These are phyloP conservation scores for Thraustochytrium sp. DNA, from an alignment of 352 stramenopile species.

Conservation along the genomic window DNA sequence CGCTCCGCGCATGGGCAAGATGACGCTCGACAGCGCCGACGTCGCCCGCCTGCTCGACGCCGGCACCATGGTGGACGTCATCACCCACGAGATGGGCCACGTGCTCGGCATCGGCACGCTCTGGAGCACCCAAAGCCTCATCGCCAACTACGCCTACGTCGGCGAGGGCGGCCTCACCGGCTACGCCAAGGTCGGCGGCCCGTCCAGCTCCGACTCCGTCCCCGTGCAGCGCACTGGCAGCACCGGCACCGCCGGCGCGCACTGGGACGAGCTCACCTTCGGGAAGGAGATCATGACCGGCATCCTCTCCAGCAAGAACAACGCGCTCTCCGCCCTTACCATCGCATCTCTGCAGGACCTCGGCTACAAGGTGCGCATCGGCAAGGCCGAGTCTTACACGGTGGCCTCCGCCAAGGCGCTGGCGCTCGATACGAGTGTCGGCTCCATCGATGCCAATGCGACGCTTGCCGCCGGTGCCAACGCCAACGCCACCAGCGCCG, in stretches of 20 bases:
- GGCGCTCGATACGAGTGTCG: too few species aligned
- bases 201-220: not conserved
- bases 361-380: not conserved
- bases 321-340: not conserved
- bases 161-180: not conserved
- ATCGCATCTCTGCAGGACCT: not conserved
- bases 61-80: not conserved
- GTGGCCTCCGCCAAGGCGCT: not conserved
- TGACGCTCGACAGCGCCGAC: not conserved
- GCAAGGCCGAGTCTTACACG: not conserved
- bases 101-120: conserved; percentile 10
- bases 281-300: conserved; percentile 37
- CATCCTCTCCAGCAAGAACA: not conserved
- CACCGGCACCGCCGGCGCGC: not conserved
- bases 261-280: conserved; percentile 8
- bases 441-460: too few species aligned
- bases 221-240: not conserved
- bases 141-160: not conserved
- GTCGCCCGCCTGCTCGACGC: not conserved
- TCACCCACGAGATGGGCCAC: conserved; percentile 35
- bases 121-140: not conserved
- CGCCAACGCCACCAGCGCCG: too few species aligned
- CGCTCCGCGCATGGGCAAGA: conserved; percentile 10
- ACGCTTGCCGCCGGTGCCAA: too few species aligned
- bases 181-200: not conserved